These are phyloP conservation scores for Protoeuglena noctilucae DNA, from an alignment of 139 green algal genomes.

Conservation along the genomic window DNA sequence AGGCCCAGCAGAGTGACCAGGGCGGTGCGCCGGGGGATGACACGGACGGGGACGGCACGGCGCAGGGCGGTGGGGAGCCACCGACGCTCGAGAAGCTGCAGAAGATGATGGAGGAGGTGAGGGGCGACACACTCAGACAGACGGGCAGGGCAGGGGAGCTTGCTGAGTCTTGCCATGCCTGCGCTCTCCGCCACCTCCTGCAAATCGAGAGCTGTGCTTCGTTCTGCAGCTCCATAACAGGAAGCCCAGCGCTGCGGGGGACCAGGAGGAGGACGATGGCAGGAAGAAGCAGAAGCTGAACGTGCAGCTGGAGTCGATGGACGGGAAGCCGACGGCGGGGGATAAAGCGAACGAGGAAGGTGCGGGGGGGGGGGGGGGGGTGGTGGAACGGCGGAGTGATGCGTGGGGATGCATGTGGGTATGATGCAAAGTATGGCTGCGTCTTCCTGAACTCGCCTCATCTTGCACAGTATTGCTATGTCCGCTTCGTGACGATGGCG, in stretches of 20 bases:
- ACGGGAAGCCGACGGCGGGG: background rate
- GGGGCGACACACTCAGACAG: too few relatives aligned
- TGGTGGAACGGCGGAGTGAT: background rate
- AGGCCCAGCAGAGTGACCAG: background rate
- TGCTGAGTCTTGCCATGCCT: too few relatives aligned
- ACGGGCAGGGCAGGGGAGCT: too few relatives aligned
- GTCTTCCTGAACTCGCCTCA: too few relatives aligned
- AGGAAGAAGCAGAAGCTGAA: slow-evolving; percentile 7
- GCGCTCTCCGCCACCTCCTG: too few relatives aligned
- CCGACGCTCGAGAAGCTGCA: background rate
- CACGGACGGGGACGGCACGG: background rate
- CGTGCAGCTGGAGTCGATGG: slow-evolving; percentile 25
- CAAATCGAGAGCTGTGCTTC: too few relatives aligned
- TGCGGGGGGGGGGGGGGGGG: too few relatives aligned
- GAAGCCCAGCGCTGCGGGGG: slow-evolving; percentile 11
- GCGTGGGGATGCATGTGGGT: too few relatives aligned
- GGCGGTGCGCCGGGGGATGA: background rate
- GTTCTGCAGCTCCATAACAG: too few relatives aligned
- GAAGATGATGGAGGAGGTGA: background rate
- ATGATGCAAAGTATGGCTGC: too few relatives aligned
- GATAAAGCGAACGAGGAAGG: background rate
- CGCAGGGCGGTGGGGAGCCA: background rate
- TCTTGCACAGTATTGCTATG: background rate
- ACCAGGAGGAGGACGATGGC: slow-evolving; percentile 1
- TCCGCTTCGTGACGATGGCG: background rate